Evolutionary conservation across 208 protist genomes (phyloP), one percentile per base, ranked within the genome.

Genomic region (Strigomonas galati): DNA sequence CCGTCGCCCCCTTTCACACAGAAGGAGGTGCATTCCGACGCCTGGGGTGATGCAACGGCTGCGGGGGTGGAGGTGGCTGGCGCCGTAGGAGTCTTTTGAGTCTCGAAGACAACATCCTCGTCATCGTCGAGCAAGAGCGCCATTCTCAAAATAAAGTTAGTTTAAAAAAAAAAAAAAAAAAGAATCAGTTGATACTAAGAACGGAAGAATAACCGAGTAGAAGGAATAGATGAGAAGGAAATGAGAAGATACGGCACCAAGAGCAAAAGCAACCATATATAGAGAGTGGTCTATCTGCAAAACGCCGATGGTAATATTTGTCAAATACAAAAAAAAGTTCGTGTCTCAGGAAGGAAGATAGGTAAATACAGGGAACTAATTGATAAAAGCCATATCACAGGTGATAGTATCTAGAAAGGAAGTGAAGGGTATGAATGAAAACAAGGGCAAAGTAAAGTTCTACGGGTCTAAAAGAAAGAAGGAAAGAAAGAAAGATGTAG

Each of bases 41-140:
- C 15, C 17, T 53, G 35, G 0, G 52, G 40, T 43, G 35, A 17
- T 26, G n/a, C 43, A 17, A 32, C 59, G 65, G 58, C 64, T 40
- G 52, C 27, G 28, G 21, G 31, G 14, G 27, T 19, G 12, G 46
- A 23, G 55, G 35, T 28, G 9, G 57, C 71, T 72, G 4, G 58
- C 9, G 19, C 53, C 43, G 43, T 24, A 62, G 0, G 9, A 9
- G 32, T 37, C 28, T 56, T 56, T 5, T 12, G 24, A 14, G 9
- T 56, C 27, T 32, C 24, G n/a, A 56, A n/a, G 27, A 60, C 9
- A 9, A 27, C 57, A 1, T 46, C 23, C 19, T 84, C 74, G 1
- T 91, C 86, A 26, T 93, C 84, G 49, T 93, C 87, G 1, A 87
- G 72, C 4, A 89, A 61, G n/a, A 93, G 71, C 12, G 79, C 51